Conservation (phyloP, 352 stramenopile species). For the Pythium oligandrum region DNA sequence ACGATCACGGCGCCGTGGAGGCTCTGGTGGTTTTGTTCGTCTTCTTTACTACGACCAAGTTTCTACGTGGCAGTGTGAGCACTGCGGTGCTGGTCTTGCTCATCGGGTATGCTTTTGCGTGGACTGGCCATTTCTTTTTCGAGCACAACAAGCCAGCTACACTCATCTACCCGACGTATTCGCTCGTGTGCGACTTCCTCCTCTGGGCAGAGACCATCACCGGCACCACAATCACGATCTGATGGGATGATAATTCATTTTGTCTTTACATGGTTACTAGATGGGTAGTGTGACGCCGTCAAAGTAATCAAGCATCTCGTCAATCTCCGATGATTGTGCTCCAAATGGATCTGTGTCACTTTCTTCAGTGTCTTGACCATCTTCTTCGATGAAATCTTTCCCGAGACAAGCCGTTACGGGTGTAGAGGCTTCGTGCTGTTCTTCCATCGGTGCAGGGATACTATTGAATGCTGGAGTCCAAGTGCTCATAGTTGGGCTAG, state of each 20-base stretch:
- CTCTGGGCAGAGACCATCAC: constrained; percentile 47
- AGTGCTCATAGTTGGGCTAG: too few species aligned
- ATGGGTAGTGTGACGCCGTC: constrained; percentile 58
- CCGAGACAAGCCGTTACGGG: too few species aligned
- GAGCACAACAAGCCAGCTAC: constrained; percentile 56
- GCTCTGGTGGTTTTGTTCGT: constrained; percentile 20
- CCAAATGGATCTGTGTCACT: background rate
- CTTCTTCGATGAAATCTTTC: too few species aligned
- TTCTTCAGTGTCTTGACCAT: too few species aligned
- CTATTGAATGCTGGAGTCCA: too few species aligned
- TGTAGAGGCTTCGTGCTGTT: too few species aligned
- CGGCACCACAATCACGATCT: constrained; percentile 30
- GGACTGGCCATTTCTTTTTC: constrained; percentile 61
- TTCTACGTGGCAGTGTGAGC: constrained; percentile 23
- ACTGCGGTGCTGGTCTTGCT: constrained; percentile 18
- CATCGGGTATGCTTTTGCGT: constrained; percentile 56
- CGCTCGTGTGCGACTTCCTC: constrained; percentile 51
- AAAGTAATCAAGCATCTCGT: constrained; percentile 78
- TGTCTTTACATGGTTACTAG: constrained; percentile 11
- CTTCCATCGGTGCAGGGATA: too few species aligned
- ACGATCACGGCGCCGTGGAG: constrained; percentile 32
- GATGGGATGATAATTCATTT: background rate
- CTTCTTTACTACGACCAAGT: constrained; percentile 29
- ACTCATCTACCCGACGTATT: constrained; percentile 69
- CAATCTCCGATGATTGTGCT: constrained; percentile 30